A percentile compares a stretch with the other conserved stretches of the same genome.
Conservation (phyloP, 2,329 filamentous ascomycete species). For the Trichophyton schoenleinii region DNA sequence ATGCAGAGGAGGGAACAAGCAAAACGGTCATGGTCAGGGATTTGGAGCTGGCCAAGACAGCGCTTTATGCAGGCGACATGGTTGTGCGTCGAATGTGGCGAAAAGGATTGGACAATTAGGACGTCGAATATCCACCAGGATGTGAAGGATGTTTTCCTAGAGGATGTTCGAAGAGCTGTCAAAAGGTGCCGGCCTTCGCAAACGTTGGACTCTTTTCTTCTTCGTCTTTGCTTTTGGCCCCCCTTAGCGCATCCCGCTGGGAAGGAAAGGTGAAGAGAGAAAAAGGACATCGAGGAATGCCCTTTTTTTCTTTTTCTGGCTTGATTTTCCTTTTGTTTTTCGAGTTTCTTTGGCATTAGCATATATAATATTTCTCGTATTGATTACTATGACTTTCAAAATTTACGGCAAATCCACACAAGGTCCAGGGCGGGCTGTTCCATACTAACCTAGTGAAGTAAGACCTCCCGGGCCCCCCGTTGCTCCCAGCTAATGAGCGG, state of each 20-base stretch:
- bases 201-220: background rate
- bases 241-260: background rate
- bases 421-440: constrained; percentile 4
- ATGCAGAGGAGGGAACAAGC: background rate
- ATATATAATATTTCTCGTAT: constrained; percentile 4
- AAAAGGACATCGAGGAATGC: background rate
- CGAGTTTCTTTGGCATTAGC: background rate
- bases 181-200: background rate
- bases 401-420: background rate
- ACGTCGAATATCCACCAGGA: background rate
- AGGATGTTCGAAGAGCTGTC: constrained; percentile 4
- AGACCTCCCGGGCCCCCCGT: constrained; percentile 2
- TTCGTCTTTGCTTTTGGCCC: background rate
- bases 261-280: background rate
- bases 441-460: constrained; percentile 2
- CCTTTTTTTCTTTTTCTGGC: background rate
- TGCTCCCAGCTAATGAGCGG: constrained; percentile 2
- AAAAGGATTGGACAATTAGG: background rate
- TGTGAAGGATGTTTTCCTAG: constrained; percentile 1
- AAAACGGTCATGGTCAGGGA: background rate
- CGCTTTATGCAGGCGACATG: background rate
- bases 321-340: background rate
- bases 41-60: background rate
- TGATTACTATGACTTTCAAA: constrained; percentile 2
- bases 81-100: background rate